phyloP scores from a whole-genome alignment of 345 rosid species.

The Toxicodendron radicans region DNA sequence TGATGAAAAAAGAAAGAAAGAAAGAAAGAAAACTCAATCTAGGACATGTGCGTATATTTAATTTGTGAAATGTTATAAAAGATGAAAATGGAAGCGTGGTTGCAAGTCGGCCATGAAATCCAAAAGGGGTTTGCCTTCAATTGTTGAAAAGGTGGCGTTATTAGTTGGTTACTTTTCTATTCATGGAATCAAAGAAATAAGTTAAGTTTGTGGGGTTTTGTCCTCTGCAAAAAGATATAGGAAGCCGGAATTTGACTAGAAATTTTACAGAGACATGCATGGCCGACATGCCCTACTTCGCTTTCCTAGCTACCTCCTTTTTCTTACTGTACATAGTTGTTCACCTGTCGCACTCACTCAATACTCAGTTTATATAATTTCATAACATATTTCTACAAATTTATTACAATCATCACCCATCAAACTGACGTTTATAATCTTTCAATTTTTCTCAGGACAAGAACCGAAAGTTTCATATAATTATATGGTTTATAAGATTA shows the following conservation, averaged over 20 bases:
- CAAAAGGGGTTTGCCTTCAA: neutral
- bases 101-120: conserved; percentile 26
- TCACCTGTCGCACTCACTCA: conserved; percentile 21
- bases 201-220: neutral
- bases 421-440: neutral
- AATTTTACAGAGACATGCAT: neutral
- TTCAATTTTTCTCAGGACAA: neutral
- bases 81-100: neutral
- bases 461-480: no score
- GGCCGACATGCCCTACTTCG: conserved; percentile 34
- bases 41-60: neutral
- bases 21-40: neutral
- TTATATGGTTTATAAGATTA: no score
- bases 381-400: neutral
- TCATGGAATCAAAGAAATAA: neutral
- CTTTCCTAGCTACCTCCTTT: neutral
- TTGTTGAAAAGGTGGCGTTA: conserved; percentile 10
- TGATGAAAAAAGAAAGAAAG: neutral
- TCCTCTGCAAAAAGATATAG: neutral
- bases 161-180: neutral
- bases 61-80: neutral
- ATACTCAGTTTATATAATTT: neutral
- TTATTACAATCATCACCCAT: neutral
- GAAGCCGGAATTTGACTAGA: conserved; percentile 13
- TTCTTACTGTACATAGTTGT: conserved; percentile 8